A percentile compares a stretch with the other conserved stretches of the same genome.
Evolutionary conservation across 768 basidiomycete genomes (phyloP).

Genomic region (Pleurotus sapidus): DNA sequence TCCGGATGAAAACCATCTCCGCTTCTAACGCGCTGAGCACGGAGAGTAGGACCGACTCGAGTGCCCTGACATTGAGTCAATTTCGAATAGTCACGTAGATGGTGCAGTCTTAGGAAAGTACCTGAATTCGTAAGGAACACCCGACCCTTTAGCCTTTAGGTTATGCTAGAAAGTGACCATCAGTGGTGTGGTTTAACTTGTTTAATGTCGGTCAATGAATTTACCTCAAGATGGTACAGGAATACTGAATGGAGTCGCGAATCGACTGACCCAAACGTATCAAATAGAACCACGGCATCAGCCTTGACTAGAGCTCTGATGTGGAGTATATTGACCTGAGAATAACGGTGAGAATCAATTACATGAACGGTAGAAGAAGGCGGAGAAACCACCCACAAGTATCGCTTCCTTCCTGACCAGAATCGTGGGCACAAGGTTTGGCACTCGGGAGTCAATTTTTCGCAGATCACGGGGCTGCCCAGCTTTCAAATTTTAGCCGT

Average conservation of each 20-base stretch:
- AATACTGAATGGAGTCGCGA: conserved; percentile 85
- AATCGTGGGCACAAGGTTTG: conserved; percentile 94
- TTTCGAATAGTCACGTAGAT: conserved; percentile 8
- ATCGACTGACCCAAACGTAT: conserved; percentile 85
- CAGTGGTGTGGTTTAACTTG: not conserved
- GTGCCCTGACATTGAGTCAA: conserved; percentile 54
- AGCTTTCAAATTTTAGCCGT: conserved; percentile 9
- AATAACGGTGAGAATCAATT: conserved; percentile 12
- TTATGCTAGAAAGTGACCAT: conserved; percentile 58
- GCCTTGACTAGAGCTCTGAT: conserved; percentile 94
- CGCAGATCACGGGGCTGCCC: conserved; percentile 88
- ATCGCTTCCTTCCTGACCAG: conserved; percentile 86
- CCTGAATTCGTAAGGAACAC: conserved; percentile 88
- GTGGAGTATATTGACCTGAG: conserved; percentile 88
- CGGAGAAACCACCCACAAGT: conserved; percentile 49
- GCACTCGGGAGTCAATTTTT: conserved; percentile 92
- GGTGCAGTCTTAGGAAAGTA: conserved; percentile 23
- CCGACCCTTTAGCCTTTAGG: conserved; percentile 65
- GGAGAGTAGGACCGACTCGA: conserved; percentile 91
- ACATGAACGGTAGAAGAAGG: not conserved
- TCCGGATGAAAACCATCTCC: conserved; percentile 93
- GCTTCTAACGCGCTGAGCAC: conserved; percentile 92
- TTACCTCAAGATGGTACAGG: conserved; percentile 82
- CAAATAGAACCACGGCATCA: conserved; percentile 88
- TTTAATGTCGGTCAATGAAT: conserved; percentile 8